Evolutionary conservation across 805 yeast species (phyloP), one percentile per base, ranked within the genome.

Genomic region (Pichia heedii): DNA sequence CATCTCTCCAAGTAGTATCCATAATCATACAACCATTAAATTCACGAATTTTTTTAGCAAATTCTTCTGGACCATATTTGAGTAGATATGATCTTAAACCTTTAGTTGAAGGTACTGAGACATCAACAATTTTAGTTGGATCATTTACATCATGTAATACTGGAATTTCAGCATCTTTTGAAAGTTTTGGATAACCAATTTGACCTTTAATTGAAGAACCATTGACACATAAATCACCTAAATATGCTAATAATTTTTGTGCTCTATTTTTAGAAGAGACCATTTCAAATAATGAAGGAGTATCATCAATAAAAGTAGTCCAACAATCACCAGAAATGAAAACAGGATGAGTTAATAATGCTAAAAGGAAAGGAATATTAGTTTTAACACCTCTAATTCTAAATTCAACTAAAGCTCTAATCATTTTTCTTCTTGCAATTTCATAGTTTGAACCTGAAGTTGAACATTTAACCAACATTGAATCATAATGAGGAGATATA

Each of bases 1-100:
- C 98, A 67, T 93, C 99, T 79, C 99, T 87, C 99, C 99, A 93
- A 10, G 99, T 93, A 43, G 99, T 93, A 66, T 93, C 99, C 86
- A 94, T 93, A 57, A 93, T 69, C 64, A 93, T 71, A 53, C 95
- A 81, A 57, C 98, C 98, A 43, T 85, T 70, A 68, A 78, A 80
- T 16, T 69, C 65, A 63, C 97, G 79, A 47, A 93, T 95, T 57
- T 85, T 81, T 68, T 81, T 74, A 54, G 97, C 96, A 61, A 93
- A 93, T 27, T 71, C 84, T 43, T 75, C 93, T 26, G 98, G 95
- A 45, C 98, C 98, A 54, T 82, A 71, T 54, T 77, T 79, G 48
- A 90, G 67, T 45, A 93, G 70, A 21, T 87, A 80, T 57, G 89
- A 81, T 73, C 97, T 83, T 95, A 96, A 90, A 41, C 98, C 97